Evolutionary conservation across 805 yeast species (phyloP).

Genomic region (Candida ovalis): DNA sequence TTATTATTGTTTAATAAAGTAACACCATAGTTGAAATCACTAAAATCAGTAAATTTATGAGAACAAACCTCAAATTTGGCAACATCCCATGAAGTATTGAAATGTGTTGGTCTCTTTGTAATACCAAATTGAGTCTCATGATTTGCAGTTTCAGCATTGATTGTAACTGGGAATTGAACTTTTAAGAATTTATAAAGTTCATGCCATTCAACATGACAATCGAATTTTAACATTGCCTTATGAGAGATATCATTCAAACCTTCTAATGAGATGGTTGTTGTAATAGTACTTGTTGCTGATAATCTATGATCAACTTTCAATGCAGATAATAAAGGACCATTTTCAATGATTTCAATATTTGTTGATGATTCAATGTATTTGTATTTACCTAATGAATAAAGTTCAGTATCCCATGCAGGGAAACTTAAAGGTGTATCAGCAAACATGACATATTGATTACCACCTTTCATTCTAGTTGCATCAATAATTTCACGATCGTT

Average conservation of each 20-base stretch:
- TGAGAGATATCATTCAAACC: slow-evolving; percentile 40
- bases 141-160: slow-evolving; percentile 70
- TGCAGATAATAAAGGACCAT: slow-evolving; percentile 59
- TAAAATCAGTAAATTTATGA: slow-evolving; percentile 89
- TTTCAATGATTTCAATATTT: slow-evolving; percentile 37
- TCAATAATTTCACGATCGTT: slow-evolving; percentile 67
- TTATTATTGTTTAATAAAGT: slow-evolving; percentile 78
- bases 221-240: slow-evolving; percentile 45
- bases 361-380: slow-evolving; percentile 42
- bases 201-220: slow-evolving; percentile 75
- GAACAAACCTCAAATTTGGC: slow-evolving; percentile 96
- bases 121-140: slow-evolving; percentile 95
- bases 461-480: slow-evolving; percentile 50
- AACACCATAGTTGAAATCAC: slow-evolving; percentile 85
- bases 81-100: slow-evolving; percentile 91
- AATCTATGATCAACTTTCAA: slow-evolving; percentile 60
- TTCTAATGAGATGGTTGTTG: slow-evolving; percentile 65
- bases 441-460: slow-evolving; percentile 76
- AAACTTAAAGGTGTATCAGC: slow-evolving; percentile 88
- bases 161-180: slow-evolving; percentile 90
- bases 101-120: slow-evolving; percentile 90
- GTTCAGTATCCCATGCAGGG: slow-evolving; percentile 98
- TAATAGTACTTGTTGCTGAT: slow-evolving; percentile 53
- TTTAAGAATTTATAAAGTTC: slow-evolving; percentile 85
- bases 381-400: slow-evolving; percentile 75